A percentile compares a stretch with the other conserved stretches of the same genome.
Evolutionary conservation across 2,329 filamentous ascomycete genomes (phyloP).

Genomic region (Chaetomium sp.): DNA sequence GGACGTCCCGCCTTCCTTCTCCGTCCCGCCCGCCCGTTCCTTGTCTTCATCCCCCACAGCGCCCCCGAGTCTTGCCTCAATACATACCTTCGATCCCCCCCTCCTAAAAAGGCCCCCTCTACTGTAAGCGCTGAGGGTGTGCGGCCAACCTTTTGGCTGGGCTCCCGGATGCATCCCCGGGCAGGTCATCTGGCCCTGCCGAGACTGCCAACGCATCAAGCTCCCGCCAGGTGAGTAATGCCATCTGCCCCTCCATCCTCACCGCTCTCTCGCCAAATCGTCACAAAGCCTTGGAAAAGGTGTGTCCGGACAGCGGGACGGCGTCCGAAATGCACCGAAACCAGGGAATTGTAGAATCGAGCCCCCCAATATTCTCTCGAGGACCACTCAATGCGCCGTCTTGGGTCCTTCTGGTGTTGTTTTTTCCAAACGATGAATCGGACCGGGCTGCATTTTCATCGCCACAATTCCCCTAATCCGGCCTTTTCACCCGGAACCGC

Average conservation of each 20-base stretch:
- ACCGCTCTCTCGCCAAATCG: constrained; percentile 11
- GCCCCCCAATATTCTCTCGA: background rate
- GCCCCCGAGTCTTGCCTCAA: constrained; percentile 1
- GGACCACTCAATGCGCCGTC: background rate
- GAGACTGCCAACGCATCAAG: constrained; percentile 25
- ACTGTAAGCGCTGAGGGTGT: constrained; percentile 2
- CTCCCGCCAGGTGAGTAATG: constrained; percentile 20
- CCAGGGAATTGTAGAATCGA: background rate
- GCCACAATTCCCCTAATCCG: background rate
- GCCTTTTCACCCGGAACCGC: background rate
- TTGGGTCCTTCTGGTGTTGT: background rate
- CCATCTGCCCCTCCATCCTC: constrained; percentile 9
- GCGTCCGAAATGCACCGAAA: constrained; percentile 2
- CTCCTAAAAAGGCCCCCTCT: background rate
- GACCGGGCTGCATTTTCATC: background rate
- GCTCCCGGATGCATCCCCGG: constrained; percentile 4
- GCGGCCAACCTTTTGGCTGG: constrained; percentile 16
- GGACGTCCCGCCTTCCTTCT: constrained; percentile 11
- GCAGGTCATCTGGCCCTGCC: constrained; percentile 21
- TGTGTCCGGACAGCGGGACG: background rate
- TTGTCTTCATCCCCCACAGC: no score
- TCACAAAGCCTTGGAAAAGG: background rate
- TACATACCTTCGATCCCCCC: background rate
- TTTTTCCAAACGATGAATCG: background rate
- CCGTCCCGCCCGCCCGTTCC: constrained; percentile 13